Conservation (phyloP, 345 rosid species). For the Gossypium sturtianum region DNA sequence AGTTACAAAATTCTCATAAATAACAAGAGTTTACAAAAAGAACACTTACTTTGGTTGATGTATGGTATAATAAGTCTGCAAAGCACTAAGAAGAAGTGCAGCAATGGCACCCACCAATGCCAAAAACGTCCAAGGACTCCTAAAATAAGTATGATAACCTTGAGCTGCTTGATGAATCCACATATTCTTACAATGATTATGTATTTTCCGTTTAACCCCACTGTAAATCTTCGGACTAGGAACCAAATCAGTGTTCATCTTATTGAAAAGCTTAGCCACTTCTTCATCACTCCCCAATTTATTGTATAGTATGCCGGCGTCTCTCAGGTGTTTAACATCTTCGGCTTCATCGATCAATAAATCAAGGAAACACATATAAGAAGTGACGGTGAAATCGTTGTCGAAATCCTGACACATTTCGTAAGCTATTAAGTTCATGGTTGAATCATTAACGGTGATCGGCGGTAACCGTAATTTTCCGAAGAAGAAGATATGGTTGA, state of each 20-base stretch:
- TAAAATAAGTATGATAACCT: background rate
- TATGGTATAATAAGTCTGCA: background rate
- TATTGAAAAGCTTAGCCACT: background rate
- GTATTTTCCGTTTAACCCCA: background rate
- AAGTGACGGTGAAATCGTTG: too few species aligned
- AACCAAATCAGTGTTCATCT: background rate
- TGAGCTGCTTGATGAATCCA: background rate
- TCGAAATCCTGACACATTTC: background rate
- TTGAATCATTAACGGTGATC: background rate
- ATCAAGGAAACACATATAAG: too few species aligned
- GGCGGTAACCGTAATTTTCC: background rate
- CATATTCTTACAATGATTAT: background rate
- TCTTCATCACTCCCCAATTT: conserved; percentile 4
- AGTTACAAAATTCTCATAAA: too few species aligned
- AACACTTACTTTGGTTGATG: background rate
- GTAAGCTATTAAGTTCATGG: too few species aligned
- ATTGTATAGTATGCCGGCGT: conserved; percentile 6
- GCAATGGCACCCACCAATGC: background rate
- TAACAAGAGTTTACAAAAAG: background rate
- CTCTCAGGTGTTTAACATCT: conserved; percentile 19
- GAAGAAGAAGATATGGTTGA: too few species aligned
- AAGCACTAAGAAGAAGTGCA: background rate
- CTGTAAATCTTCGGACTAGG: background rate
- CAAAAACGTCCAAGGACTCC: background rate
- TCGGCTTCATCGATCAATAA: conserved; percentile 9